Evolutionary conservation across 257 asterid species (phyloP).

Genomic region (Scutellaria baicalensis): DNA sequence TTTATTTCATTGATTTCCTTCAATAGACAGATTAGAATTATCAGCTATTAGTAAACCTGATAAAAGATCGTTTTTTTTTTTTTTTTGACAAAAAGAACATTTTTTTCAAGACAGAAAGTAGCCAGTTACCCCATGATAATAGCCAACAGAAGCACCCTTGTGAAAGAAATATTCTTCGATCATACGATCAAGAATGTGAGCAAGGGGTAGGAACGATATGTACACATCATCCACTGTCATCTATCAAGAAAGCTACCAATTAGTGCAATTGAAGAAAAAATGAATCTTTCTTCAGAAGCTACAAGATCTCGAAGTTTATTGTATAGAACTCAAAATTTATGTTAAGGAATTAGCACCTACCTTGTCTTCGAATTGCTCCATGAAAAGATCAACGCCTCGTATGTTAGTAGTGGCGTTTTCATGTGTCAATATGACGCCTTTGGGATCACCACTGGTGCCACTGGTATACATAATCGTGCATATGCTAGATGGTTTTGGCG

Average conservation of each 20-base stretch:
- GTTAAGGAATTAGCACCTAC: constrained; percentile 17
- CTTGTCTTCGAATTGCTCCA: constrained; percentile 95
- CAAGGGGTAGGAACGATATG: constrained; percentile 95
- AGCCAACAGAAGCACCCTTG: constrained; percentile 98
- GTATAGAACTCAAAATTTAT: background rate
- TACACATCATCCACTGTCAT: constrained; percentile 92
- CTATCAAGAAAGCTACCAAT: constrained; percentile 25
- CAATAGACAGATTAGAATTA: constrained; percentile 2
- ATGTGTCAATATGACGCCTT: constrained; percentile 92
- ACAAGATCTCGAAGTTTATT: background rate
- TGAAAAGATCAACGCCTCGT: constrained; percentile 70
- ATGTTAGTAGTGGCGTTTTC: constrained; percentile 57
- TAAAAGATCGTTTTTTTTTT: background rate
- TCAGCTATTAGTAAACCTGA: background rate
- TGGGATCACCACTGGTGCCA: constrained; percentile 94
- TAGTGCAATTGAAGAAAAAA: background rate
- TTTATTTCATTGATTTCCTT: constrained; percentile 78
- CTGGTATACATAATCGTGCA: constrained; percentile 97
- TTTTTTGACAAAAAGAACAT: background rate
- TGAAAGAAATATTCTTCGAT: constrained; percentile 94
- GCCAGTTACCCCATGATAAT: constrained; percentile 79
- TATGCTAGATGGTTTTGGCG: constrained; percentile 53
- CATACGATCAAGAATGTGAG: constrained; percentile 98
- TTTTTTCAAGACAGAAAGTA: background rate
- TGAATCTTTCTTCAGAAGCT: background rate